Evolutionary conservation across 495 filamentous ascomycete species (phyloP), one percentile per base, ranked within the genome.

Genomic region (Echria macrotheca): DNA sequence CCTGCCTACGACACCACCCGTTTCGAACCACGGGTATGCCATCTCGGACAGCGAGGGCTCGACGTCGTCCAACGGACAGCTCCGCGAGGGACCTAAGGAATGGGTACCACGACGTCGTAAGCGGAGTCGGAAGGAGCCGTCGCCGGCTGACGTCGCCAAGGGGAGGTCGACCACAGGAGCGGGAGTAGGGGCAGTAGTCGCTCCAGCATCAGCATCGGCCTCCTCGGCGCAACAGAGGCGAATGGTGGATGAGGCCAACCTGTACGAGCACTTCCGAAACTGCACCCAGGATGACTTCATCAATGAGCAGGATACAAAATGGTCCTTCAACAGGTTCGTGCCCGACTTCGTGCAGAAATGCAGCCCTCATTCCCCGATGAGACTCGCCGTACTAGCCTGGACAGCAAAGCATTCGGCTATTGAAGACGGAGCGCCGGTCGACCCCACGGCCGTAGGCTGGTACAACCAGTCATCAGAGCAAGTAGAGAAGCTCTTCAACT

Each of bases 361-460:
- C 24, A 7, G 33, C n/a, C 37, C 43, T 3, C 14, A 42, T 15
- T 57, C 47, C 37, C 58, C 58, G 9, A 48, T 57, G 31, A 49
- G 54, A 5, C 38, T 54, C 14, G 51, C 54, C 12, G 49, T 53
- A 1, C 36, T 59, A n/a, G 57, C 57, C 23, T 59, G 57, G 57
- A 43, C 46, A 18, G 45, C 53, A 0, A 56, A 45, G 15, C 23
- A 56, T 5, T 40, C 43, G 7, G 29, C 35, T 5, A 19, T 36
- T 18, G 44, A 25, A 2, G 15, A 15, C 2, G 26, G 17, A 12
- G 23, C n/a, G 17, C n/a, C 29, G 1, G 12, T 17, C 12, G 53
- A 56, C 15, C 37, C 45, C 3, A 26, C 37, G 3, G 45, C 36
- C 25, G 42, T 21, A 11, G 10, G 26, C 4, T 53, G 52, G 35